Evolutionary conservation across 2,329 filamentous ascomycete genomes (phyloP).

Genomic region (Penicillium sp.): DNA sequence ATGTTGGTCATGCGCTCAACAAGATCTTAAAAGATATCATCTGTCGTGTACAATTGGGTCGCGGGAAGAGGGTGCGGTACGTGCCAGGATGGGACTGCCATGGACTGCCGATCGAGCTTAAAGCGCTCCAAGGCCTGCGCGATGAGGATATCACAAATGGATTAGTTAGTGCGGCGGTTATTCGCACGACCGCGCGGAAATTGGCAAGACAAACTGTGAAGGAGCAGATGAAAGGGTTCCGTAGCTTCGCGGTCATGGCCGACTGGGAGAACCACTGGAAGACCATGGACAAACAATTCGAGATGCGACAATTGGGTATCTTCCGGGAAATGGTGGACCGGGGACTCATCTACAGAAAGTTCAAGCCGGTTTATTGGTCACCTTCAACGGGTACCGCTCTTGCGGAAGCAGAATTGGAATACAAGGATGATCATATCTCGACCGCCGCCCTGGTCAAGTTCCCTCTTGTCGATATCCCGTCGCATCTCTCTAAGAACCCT

Average conservation of each 20-base stretch:
- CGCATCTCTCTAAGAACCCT: slow-evolving; percentile 42
- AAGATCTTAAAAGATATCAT: slow-evolving; percentile 97
- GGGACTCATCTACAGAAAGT: slow-evolving; percentile 59
- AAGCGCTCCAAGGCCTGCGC: slow-evolving; percentile 69
- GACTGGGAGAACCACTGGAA: slow-evolving; percentile 63
- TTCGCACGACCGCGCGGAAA: slow-evolving; percentile 55
- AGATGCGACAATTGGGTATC: slow-evolving; percentile 58
- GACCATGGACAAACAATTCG: slow-evolving; percentile 62
- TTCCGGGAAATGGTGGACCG: slow-evolving; percentile 63
- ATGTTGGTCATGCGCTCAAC: slow-evolving; percentile 92
- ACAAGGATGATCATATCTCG: slow-evolving; percentile 60
- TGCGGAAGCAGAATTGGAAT: slow-evolving; percentile 64
- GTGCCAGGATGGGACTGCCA: slow-evolving; percentile 97
- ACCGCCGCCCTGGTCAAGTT: slow-evolving; percentile 70
- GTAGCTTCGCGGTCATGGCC: slow-evolving; percentile 61
- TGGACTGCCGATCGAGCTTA: slow-evolving; percentile 93
- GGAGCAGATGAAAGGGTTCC: slow-evolving; percentile 59
- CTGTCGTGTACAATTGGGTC: slow-evolving; percentile 73
- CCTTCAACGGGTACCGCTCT: slow-evolving; percentile 63
- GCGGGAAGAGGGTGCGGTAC: slow-evolving; percentile 74
- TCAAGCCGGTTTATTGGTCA: slow-evolving; percentile 66
- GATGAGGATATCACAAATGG: slow-evolving; percentile 28
- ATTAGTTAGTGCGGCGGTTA: slow-evolving; percentile 44
- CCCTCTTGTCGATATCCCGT: slow-evolving; percentile 56
- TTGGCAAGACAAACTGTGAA: slow-evolving; percentile 57